phyloP scores from a whole-genome alignment of 805 yeast genomes.

The Hanseniaspora mollemarum region DNA sequence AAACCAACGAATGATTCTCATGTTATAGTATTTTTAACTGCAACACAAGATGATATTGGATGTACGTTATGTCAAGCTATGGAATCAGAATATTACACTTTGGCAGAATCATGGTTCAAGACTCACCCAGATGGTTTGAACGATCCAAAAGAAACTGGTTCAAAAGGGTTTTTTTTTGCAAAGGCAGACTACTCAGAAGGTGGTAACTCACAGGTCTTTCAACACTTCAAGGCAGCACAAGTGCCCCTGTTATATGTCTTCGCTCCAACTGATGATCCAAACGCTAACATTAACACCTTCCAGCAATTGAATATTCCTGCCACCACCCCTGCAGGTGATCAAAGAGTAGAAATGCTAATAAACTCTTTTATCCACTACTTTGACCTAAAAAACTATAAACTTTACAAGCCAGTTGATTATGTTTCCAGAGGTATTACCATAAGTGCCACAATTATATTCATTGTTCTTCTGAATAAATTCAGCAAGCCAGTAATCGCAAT shows the following conservation, averaged over 20 bases:
- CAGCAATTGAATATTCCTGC: slow-evolving; percentile 29
- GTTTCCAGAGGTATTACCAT: slow-evolving; percentile 29
- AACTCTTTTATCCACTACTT: slow-evolving; percentile 23
- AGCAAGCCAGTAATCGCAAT: slow-evolving; percentile 32
- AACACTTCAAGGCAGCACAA: slow-evolving; percentile 41
- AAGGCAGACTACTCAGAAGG: slow-evolving; percentile 58
- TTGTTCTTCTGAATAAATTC: slow-evolving; percentile 29
- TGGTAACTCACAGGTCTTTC: slow-evolving; percentile 37
- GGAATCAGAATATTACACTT: slow-evolving; percentile 48
- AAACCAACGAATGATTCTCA: slow-evolving; percentile 57
- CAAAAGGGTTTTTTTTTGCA: slow-evolving; percentile 51
- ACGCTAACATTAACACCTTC: slow-evolving; percentile 29
- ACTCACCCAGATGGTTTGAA: slow-evolving; percentile 44
- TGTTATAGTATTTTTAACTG: slow-evolving; percentile 60
- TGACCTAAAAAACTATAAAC: slow-evolving; percentile 24
- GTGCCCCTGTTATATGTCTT: slow-evolving; percentile 70
- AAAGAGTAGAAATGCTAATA: slow-evolving; percentile 29
- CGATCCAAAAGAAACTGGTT: slow-evolving; percentile 17
- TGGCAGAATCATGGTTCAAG: slow-evolving; percentile 54
- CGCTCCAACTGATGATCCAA: slow-evolving; percentile 38
- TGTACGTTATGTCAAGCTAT: slow-evolving; percentile 65
- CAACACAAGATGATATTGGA: slow-evolving; percentile 59
- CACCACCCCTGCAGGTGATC: slow-evolving; percentile 24
- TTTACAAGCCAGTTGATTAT: slow-evolving; percentile 33
- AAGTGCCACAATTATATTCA: slow-evolving; percentile 30